Evolutionary conservation across 257 asterid genomes (phyloP).

Genomic region (Parsonsia alboflavescens): DNA sequence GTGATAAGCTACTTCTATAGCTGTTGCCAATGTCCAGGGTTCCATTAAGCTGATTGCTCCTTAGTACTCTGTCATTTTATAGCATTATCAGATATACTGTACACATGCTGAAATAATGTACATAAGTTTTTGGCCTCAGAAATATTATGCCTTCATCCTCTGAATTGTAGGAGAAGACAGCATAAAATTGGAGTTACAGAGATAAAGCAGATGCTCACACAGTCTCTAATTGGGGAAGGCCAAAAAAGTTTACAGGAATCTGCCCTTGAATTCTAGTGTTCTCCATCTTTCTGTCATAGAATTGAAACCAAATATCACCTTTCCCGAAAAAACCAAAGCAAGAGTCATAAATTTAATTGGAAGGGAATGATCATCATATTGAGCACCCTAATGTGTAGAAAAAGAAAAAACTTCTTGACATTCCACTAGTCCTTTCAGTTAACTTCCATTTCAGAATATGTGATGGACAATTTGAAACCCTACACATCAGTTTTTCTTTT

Average conservation of each 20-base stretch:
- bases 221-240: conserved; percentile 61
- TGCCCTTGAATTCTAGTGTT: conserved; percentile 51
- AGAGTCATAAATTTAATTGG: not conserved
- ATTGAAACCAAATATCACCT: conserved; percentile 15
- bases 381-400: not conserved
- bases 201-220: conserved; percentile 41
- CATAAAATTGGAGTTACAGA: not conserved
- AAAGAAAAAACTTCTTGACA: not conserved
- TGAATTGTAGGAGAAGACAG: not conserved
- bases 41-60: conserved; percentile 61
- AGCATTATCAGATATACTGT: conserved; percentile 5
- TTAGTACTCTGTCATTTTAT: conserved; percentile 43
- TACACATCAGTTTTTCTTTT: not conserved
- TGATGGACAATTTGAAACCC: not conserved
- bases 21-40: conserved; percentile 58
- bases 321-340: conserved; percentile 2
- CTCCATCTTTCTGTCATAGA: conserved; percentile 57
- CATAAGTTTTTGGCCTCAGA: not conserved
- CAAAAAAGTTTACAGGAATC: conserved; percentile 49
- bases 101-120: not conserved
- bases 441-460: not conserved
- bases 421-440: not conserved
- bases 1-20: conserved; percentile 49
- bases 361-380: not conserved
- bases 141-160: not conserved